phyloP scores from a whole-genome alignment of 1,284 basidiomycete species.

The Ustilago sp. region DNA sequence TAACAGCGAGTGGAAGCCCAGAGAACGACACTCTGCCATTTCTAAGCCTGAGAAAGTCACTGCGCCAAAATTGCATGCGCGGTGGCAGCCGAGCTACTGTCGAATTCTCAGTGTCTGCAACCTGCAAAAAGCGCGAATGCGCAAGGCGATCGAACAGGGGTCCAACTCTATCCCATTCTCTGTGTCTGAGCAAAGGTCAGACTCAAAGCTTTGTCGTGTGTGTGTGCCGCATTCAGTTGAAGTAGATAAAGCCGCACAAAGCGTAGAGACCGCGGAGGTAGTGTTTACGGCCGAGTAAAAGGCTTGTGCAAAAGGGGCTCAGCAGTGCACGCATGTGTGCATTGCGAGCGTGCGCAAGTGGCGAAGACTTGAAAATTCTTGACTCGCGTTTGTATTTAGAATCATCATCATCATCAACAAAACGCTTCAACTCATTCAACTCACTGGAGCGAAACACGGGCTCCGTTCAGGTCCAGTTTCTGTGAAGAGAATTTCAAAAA shows the following conservation, averaged over 20 bases:
- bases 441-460: slow-evolving; percentile 4
- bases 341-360: no score
- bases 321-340: no score
- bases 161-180: neutral
- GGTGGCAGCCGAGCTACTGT: neutral
- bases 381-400: no score
- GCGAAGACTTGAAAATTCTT: no score
- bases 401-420: no score
- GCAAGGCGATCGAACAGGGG: slow-evolving; percentile 31
- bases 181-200: no score
- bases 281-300: no score
- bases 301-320: no score
- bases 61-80: neutral
- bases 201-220: neutral
- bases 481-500: neutral
- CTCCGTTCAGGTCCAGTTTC: neutral
- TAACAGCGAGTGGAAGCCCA: neutral
- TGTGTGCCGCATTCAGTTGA: neutral
- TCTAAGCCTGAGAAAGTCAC: slow-evolving; percentile 1
- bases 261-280: no score
- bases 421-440: no score
- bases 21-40: slow-evolving; percentile 9
- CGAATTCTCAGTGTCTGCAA: slow-evolving; percentile 1
- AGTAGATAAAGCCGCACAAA: no score
- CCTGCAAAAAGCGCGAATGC: slow-evolving; percentile 25